Base-by-base conservation (phyloP, 2,329 filamentous ascomycete species). In the Eutypa lata region DNA sequence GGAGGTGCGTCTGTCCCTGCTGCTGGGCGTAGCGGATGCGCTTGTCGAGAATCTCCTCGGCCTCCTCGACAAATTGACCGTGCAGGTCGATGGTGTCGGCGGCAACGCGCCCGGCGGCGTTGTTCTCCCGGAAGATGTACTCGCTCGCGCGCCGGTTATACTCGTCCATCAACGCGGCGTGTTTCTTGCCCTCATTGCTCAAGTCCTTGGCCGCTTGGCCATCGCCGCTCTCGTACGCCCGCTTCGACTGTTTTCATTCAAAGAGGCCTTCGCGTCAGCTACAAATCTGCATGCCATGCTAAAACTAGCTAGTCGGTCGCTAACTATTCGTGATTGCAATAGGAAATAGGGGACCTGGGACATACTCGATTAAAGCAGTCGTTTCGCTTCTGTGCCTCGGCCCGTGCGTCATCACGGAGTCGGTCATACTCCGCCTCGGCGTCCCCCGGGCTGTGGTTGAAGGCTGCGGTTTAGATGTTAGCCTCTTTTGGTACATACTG, bases 51-150 rank as follows among this genome's bases (percentile, higher is more conserved):
- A 97, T 94, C 58, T 90, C 83, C 76, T 96, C 91, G 5, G 94
- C 94, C 76, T 97, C 94, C 69, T 96, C 90, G 54, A 96, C 92
- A 65, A 88, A 97, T 67, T 95, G 89, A 2, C 94, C 94, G 71
- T 99, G 94, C 47, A 99, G 79, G 73, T 99, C 94, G 63, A 99
- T 92, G 8, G 89, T 91, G 72, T 97, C 93, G 40, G 78, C 77
- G 16, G 83, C 80, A 10, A 96, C 88, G 56, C 88, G 84, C 18
- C 84, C 89, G 2, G 78, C 71, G 19, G 89, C 86, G 69, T 97
- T 97, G 77, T 97, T 97, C 74, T 93, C 91, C 40, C 91, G 87
- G 77, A 99, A 97, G 68, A 97, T 97, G 72, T 83, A 96, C 54
- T 97, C 90, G 54, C 90, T 90, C 1, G 94, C 94, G 71, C 96